Conservation (phyloP, 805 yeast genomes). For the Candida endomychidarum region DNA sequence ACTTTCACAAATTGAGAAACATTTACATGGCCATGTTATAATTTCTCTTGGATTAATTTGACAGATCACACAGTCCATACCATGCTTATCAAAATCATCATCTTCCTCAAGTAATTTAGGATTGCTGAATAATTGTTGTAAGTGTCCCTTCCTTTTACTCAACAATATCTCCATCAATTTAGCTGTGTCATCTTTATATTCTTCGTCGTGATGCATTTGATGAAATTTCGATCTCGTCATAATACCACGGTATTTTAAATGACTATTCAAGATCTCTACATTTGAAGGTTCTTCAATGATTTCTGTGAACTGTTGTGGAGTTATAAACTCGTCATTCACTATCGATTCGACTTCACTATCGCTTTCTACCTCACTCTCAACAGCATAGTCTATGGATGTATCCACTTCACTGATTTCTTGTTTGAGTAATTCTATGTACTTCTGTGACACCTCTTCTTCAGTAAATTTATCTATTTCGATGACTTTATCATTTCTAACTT, state of each 20-base stretch:
- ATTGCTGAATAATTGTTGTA: constrained; percentile 4
- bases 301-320: constrained; percentile 27
- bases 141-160: constrained; percentile 14
- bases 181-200: constrained; percentile 17
- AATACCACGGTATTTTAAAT: constrained; percentile 22
- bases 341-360: constrained; percentile 13
- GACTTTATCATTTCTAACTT: constrained; percentile 9
- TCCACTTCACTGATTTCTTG: constrained; percentile 39
- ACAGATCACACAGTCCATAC: constrained; percentile 73
- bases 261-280: constrained; percentile 26
- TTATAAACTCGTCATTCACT: constrained; percentile 21
- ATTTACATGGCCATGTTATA: constrained; percentile 90
- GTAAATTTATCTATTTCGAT: constrained; percentile 17
- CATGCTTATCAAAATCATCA: constrained; percentile 18
- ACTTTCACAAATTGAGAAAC: constrained; percentile 83
- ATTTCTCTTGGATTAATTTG: constrained; percentile 71
- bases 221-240: constrained; percentile 37
- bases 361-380: constrained; percentile 23
- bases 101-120: constrained; percentile 23
- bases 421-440: constrained; percentile 25
- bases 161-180: constrained; percentile 25
- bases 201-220: constrained; percentile 1
- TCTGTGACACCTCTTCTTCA: constrained; percentile 20
- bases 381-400: constrained; percentile 25
- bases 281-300: constrained; percentile 17